phyloP scores from a whole-genome alignment of 805 yeast genomes.

The Starmerella bacillaris region DNA sequence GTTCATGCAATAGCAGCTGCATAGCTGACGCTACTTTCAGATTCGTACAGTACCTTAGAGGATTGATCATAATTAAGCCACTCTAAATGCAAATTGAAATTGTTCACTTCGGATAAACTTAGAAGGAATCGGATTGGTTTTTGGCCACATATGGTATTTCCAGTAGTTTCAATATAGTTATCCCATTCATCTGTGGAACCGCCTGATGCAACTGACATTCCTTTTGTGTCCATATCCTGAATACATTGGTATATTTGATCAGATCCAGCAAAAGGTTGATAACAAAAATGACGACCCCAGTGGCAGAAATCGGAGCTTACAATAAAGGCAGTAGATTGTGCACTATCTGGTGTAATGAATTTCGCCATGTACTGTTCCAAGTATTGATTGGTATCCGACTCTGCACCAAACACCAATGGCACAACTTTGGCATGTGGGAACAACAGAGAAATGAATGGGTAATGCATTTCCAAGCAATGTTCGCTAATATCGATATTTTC shows the following conservation, averaged over 20 bases:
- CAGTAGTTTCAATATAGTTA: slow-evolving; percentile 47
- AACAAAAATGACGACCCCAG: slow-evolving; percentile 63
- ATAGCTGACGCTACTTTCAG: slow-evolving; percentile 79
- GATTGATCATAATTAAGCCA: slow-evolving; percentile 80
- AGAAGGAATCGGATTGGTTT: slow-evolving; percentile 57
- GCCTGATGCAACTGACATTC: slow-evolving; percentile 40
- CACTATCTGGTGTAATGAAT: slow-evolving; percentile 30
- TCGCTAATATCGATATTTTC: slow-evolving; percentile 59
- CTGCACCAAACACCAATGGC: slow-evolving; percentile 64
- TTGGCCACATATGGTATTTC: slow-evolving; percentile 87
- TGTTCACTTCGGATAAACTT: slow-evolving; percentile 30
- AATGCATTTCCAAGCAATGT: slow-evolving; percentile 90
- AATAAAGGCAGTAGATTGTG: slow-evolving; percentile 46
- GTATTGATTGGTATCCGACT: slow-evolving; percentile 24
- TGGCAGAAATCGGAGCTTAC: slow-evolving; percentile 89
- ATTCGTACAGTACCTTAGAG: slow-evolving; percentile 28
- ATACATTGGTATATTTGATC: slow-evolving; percentile 52
- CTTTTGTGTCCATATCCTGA: slow-evolving; percentile 50
- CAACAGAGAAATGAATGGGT: slow-evolving; percentile 37
- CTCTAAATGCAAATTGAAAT: slow-evolving; percentile 26
- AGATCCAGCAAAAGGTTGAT: slow-evolving; percentile 15
- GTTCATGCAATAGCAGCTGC: slow-evolving; percentile 62
- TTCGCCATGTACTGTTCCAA: not conserved
- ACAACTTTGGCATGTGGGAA: slow-evolving; percentile 36
- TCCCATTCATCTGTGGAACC: slow-evolving; percentile 48